Evolutionary conservation across 1,284 basidiomycete species (phyloP), one percentile per base, ranked within the genome.

Genomic region (Puccinia coronata): DNA sequence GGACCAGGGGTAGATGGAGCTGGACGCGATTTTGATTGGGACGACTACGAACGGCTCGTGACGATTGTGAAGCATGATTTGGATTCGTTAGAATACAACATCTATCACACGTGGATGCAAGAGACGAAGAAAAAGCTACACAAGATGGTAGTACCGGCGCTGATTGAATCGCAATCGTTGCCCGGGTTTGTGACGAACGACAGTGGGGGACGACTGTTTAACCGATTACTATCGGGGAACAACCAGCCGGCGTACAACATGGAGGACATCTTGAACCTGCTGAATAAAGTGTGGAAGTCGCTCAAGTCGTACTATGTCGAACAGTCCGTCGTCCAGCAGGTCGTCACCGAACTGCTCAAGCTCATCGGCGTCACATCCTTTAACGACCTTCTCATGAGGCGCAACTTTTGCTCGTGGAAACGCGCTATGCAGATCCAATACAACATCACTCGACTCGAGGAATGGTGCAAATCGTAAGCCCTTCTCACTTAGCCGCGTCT

Each of bases 391-490:
- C 88, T 99, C 82, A 99, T 99, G 96, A 90, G 97, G 84, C 90
- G 97, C 73, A 99, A 99, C 88, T 99, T 99, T 87, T 97, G 95
- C 84, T 98, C 96, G 2, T 99, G 97, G 97, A 99, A 99, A 88
- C 91, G 97, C 88, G 96, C 95, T 8, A 98, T 98, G 96, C 96
- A 98, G 89, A 98, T 98, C 82, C 96, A 98, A 86, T 98, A 98
- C 87, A 98, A 98, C 86, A 96, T 98, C 86, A 98, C 95, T 61
- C 91, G 97, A 59, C 95, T 99, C 85, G 97, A 99, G 86, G 94
- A 96, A 87, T 88, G 86, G 86, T 87, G 86, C 88, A 90, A 88
- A 83, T 86, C 86, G 75, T 87, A 87, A 82, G 67, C 14, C 8
- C 18, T 59, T 4, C 39, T 36, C 20, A 61, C 61, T 36, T 23